Evolutionary conservation across 306 rosid genomes (phyloP).

Genomic region (Quercus agrifolia): DNA sequence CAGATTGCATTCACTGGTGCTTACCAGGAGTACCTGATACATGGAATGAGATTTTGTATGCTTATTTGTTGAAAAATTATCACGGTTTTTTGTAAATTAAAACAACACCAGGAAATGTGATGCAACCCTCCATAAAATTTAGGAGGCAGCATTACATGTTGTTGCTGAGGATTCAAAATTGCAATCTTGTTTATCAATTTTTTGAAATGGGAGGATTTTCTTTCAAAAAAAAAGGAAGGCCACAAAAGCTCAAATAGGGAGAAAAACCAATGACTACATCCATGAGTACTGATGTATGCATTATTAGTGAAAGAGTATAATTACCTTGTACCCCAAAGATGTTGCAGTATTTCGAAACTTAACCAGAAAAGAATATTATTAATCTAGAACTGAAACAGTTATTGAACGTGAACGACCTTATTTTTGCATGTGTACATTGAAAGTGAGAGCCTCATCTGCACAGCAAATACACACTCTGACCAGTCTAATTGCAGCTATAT

Average conservation of each 20-base stretch:
- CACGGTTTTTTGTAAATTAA: conserved; percentile 36
- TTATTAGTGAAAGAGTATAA: background rate
- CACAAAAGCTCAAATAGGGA: background rate
- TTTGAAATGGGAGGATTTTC: background rate
- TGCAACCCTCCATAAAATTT: background rate
- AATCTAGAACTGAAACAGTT: background rate
- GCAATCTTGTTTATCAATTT: background rate
- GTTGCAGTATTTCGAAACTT: background rate
- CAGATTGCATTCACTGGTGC: conserved; percentile 95
- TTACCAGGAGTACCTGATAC: conserved; percentile 93
- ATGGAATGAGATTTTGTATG: conserved; percentile 78
- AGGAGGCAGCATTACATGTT: background rate
- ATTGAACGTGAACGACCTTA: conserved; percentile 3
- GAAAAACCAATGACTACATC: background rate
- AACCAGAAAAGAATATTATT: background rate
- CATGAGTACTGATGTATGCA: background rate
- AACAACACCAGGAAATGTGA: background rate
- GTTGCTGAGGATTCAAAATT: background rate
- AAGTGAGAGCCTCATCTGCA: conserved; percentile 3
- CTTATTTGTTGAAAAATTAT: conserved; percentile 61
- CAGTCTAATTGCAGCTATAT: conserved; percentile 22
- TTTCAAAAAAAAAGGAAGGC: background rate
- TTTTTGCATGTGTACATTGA: conserved; percentile 7
- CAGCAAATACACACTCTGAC: conserved; percentile 4
- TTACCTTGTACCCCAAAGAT: conserved; percentile 12